Base-by-base conservation (phyloP, 352 stramenopile genomes). In the Phytophthora foliorum region DNA sequence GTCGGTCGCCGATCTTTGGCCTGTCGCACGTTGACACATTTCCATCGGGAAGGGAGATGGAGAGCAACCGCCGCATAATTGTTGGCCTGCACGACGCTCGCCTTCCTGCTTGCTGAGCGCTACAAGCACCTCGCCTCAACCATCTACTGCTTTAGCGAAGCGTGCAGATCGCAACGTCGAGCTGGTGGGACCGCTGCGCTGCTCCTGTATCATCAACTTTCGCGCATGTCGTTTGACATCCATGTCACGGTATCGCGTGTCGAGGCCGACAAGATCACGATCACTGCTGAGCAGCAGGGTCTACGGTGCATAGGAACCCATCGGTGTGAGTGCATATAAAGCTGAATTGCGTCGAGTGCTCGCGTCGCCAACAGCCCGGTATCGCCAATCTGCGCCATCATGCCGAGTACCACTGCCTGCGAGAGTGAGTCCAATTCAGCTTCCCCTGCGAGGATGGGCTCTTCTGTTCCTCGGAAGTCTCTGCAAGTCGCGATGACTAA, bases 21-120 rank as follows among this genome's bases (percentile, higher is more conserved):
- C 60, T n/a, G 60, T 7, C 39, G 17, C 19, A 1, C 14, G 19
- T 63, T 69, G 52, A 69, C 61, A 69, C 32, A 57, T 69, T 69
- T 69, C 61, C 61, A 69, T 69, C 61, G 62, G 4, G 10, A 45
- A 45, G 39, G 39, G n/a, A 11, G 39, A 45, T 45, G 39, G 39
- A 45, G 13, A 5, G 24, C 17, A 45, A 21, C 36, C 36, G 36
- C 16, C 2, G 32, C 9, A 38, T 1, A 10, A 39, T n/a, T 39
- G n/a, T n/a, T n/a, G n/a, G n/a, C n/a, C n/a, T n/a, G n/a, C n/a
- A n/a, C n/a, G 34, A 39, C 34, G 9, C 34, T 39, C 34, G 11
- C 34, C 34, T 39, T 39, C 34, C 34, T 39, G 34, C 34, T 39
- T n/a, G 34, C 34, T 4, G 16, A 44, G 38, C 10, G 38, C 38